Base-by-base conservation (phyloP, 1,139 yeast genomes). In the Nakaseomyces bracarensis region DNA sequence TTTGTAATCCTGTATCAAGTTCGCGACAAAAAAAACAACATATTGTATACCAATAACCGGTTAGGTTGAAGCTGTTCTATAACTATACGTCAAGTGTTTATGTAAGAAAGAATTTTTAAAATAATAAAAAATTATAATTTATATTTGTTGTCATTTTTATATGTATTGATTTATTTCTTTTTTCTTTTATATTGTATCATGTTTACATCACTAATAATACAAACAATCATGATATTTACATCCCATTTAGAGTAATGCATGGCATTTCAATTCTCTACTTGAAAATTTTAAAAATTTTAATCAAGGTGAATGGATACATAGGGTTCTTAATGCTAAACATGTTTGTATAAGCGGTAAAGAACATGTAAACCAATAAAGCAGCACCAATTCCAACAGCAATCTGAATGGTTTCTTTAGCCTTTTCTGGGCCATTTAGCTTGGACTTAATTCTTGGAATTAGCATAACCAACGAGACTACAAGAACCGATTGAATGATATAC, bases 281-380 rank as follows among this genome's bases (percentile, higher is more conserved):
- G 13, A 33, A 33, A 2, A 33, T n/a, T 20, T 13, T 23, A n/a
- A 23, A 23, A 11, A 66, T 43, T 41, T 60, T 59, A 36, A 65
- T 41, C 42, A 69, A 49, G 20, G 58, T 60, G 55, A 59, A 79
- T 43, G 93, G 94, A 55, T 80, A 82, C 0, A 81, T 80, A 9
- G 66, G 53, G 43, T 75, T 74, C 63, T 82, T 82, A 49, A 71
- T 52, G 21, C 68, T 70, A 63, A 79, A 82, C 36, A 80, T 67
- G 19, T 67, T 63, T 42, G 81, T 66, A 46, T 79, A 66, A 27
- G 71, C 65, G 50, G 82, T 74, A 63, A 72, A 82, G 41, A 72
- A 61, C 11, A 75, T 54, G 51, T 74, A 74, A 21, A 79, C 57
- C 19, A 67, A 53, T 1, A 61, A 52, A 20, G 72, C 58, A 14